These are phyloP conservation scores for Sesbania bispinosa DNA, from an alignment of 306 rosid genomes.

Conservation along the genomic window DNA sequence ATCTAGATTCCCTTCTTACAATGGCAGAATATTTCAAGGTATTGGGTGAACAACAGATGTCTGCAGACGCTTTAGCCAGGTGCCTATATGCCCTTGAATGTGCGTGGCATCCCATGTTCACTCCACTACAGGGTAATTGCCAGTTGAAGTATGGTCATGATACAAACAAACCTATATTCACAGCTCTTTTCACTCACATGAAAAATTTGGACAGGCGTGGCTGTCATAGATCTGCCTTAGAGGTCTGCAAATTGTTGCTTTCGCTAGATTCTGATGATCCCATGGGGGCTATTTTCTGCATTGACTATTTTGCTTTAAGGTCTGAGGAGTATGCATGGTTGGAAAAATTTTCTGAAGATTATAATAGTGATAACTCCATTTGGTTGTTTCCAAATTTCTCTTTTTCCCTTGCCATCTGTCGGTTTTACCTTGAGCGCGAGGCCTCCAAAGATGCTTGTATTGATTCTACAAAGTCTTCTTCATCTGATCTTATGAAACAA, in stretches of 20 bases:
- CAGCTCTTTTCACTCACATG: constrained; percentile 80
- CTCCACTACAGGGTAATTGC: constrained; percentile 81
- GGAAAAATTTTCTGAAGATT: constrained; percentile 77
- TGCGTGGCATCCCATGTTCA: constrained; percentile 93
- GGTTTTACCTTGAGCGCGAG: constrained; percentile 68
- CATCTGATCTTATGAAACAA: constrained; percentile 87
- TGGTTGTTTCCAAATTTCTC: constrained; percentile 96
- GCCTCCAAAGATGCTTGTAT: constrained; percentile 36
- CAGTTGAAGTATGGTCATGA: constrained; percentile 77
- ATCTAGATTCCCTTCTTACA: constrained; percentile 75
- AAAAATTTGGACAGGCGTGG: constrained; percentile 92
- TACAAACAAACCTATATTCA: constrained; percentile 67
- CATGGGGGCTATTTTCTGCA: constrained; percentile 85
- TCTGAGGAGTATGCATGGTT: constrained; percentile 95
- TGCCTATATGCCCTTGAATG: constrained; percentile 89
- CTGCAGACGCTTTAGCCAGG: constrained; percentile 77
- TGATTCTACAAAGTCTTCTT: constrained; percentile 52
- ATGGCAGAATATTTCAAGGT: constrained; percentile 92
- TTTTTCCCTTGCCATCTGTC: constrained; percentile 80
- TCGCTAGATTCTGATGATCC: constrained; percentile 92
- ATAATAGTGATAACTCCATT: constrained; percentile 72
- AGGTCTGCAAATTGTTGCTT: constrained; percentile 89
- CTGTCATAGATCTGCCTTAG: constrained; percentile 95
- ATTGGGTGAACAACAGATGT: constrained; percentile 87
- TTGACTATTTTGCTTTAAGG: constrained; percentile 83